Percentiles rank a stretch among this genome's conserved stretches.
These are phyloP conservation scores for Nephelium lappaceum DNA, from an alignment of 345 rosid genomes.

Conservation along the genomic window DNA sequence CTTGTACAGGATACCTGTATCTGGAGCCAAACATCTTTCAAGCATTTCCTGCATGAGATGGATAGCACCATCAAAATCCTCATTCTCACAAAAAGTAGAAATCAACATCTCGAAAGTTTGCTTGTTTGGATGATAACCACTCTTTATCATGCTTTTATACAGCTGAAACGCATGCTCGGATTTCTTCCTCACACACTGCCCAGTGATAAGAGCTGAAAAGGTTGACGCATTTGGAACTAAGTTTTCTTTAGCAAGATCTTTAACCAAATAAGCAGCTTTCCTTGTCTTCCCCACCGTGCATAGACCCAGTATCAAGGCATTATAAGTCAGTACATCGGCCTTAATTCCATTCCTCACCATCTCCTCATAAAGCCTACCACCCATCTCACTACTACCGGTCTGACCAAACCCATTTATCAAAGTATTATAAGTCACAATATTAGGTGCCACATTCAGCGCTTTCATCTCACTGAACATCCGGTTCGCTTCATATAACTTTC, in stretches of 20 bases:
- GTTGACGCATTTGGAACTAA: slow-evolving; percentile 80
- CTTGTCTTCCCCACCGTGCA: slow-evolving; percentile 91
- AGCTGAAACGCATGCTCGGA: slow-evolving; percentile 72
- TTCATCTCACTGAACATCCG: slow-evolving; percentile 69
- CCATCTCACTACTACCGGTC: slow-evolving; percentile 57
- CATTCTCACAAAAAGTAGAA: slow-evolving; percentile 54
- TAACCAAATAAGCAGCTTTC: slow-evolving; percentile 80
- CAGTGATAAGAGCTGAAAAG: slow-evolving; percentile 72
- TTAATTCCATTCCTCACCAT: slow-evolving; percentile 59
- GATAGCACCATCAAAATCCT: slow-evolving; percentile 71
- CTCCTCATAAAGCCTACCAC: slow-evolving; percentile 61
- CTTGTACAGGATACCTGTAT: slow-evolving; percentile 37
- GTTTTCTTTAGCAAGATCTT: slow-evolving; percentile 68
- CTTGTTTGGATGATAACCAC: slow-evolving; percentile 65
- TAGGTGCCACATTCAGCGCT: slow-evolving; percentile 52
- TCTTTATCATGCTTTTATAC: slow-evolving; percentile 70
- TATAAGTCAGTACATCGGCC: slow-evolving; percentile 74
- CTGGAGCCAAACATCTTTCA: slow-evolving; percentile 49
- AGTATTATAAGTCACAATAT: slow-evolving; percentile 71
- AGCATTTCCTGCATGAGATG: slow-evolving; percentile 63
- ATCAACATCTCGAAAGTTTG: slow-evolving; percentile 49
- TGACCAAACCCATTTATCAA: slow-evolving; percentile 73
- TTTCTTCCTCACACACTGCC: slow-evolving; percentile 73
- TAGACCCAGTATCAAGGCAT: slow-evolving; percentile 75
- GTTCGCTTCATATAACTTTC: slow-evolving; percentile 63